Evolutionary conservation across 108 stramenopile species (phyloP).

Genomic region (Pseudonitzschia pungens): DNA sequence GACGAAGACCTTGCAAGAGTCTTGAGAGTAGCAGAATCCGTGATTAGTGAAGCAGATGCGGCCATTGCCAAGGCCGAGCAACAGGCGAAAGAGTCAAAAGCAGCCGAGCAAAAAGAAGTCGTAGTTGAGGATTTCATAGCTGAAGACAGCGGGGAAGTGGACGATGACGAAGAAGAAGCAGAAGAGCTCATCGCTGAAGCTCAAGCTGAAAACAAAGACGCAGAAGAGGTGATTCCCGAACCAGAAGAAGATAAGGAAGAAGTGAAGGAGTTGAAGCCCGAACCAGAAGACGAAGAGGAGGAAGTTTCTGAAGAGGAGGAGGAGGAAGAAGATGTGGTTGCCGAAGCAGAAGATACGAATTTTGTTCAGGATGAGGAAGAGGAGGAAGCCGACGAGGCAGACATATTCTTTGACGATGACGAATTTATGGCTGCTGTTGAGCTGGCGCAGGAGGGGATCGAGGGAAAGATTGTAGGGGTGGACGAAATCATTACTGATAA

Average conservation of each 20-base stretch:
- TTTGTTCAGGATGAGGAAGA: constrained; percentile 22
- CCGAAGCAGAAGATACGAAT: constrained; percentile 6
- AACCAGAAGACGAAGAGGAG: constrained; percentile 12
- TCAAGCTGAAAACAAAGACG: neutral
- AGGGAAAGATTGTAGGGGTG: constrained; percentile 38
- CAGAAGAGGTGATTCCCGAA: neutral
- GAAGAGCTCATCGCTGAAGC: constrained; percentile 3
- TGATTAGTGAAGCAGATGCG: constrained; percentile 29
- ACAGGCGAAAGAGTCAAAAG: neutral
- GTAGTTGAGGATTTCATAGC: constrained; percentile 7
- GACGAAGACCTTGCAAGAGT: constrained; percentile 20
- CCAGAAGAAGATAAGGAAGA: neutral
- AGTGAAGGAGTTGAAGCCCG: neutral
- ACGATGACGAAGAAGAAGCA: constrained; percentile 21
- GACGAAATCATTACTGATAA: constrained; percentile 28
- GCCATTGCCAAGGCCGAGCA: constrained; percentile 33
- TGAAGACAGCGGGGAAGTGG: constrained; percentile 11
- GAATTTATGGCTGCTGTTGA: constrained; percentile 44
- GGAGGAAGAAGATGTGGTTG: constrained; percentile 7
- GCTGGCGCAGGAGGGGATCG: constrained; percentile 39
- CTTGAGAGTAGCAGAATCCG: constrained; percentile 20
- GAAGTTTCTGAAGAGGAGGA: constrained; percentile 2
- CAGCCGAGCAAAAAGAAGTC: neutral
- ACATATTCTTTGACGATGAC: constrained; percentile 31
- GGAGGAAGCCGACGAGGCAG: constrained; percentile 19